Evolutionary conservation across 2,329 filamentous ascomycete genomes (phyloP), one percentile per base, ranked within the genome.

Genomic region (Penicillium sp.): DNA sequence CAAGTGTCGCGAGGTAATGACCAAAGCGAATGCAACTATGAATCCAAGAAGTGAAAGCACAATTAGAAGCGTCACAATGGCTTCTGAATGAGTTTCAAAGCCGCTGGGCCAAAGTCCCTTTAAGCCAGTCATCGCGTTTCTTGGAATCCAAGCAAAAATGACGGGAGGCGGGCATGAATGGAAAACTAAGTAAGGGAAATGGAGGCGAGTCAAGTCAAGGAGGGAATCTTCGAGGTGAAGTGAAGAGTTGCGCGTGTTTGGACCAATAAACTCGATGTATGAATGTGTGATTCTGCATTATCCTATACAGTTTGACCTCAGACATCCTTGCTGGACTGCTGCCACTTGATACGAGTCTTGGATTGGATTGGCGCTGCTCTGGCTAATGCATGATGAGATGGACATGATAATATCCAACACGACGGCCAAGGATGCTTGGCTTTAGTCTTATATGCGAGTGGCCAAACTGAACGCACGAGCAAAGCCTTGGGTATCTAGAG

Each of bases 1-100:
- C 25, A 47, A 30, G 4, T 11, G 30, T 14, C 12, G 41, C 8
- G 49, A 52, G 13, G 35, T 45, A 28, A 41, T 14, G 2, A 45
- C 25, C 15, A 51, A 39, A 11, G 37, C 30, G n/a, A 35, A 4
- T 7, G 25, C 25, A 25, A 31, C 32, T 7, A 42, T 9, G 14
- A 41, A 9, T 27, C 9, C 22, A 23, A 41, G 30, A 3, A 22
- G 12, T 4, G 35, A 4, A 27, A 18, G 17, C 10, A 39, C 3
- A 5, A 11, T 33, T 9, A 44, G n/a, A 10, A 29, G 13, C 4
- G 31, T n/a, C 25, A 11, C 13, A 10, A 33, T 4, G 6, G 12
- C 12, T 6, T 27, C 12, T 13, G n/a, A 11, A 4, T 11, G 6
- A 13, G 25, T 11, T 5, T 6, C 6, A 27, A 27, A 11, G 9